A percentile compares a stretch with the other conserved stretches of the same genome.
These are phyloP conservation scores for Globisporangium polare DNA, from an alignment of 352 stramenopile species.

Conservation along the genomic window DNA sequence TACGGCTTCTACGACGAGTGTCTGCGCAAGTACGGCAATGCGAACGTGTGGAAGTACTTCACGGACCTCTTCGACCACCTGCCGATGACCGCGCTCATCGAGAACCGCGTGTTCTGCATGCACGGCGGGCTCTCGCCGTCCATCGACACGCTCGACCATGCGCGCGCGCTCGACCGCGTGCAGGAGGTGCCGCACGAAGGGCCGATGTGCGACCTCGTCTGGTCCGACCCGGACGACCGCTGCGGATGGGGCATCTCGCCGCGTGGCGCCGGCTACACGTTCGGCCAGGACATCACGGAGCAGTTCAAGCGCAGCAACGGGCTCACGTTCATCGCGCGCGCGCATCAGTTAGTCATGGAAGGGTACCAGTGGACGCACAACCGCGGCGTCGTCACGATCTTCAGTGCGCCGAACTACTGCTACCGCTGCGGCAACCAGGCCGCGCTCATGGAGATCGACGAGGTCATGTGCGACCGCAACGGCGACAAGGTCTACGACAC, in stretches of 20 bases:
- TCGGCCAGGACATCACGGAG: slow-evolving; percentile 85
- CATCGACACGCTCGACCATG: slow-evolving; percentile 87
- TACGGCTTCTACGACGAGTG: slow-evolving; percentile 76
- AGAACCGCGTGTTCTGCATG: slow-evolving; percentile 89
- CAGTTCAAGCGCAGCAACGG: slow-evolving; percentile 90
- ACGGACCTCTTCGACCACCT: slow-evolving; percentile 88
- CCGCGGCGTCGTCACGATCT: slow-evolving; percentile 90
- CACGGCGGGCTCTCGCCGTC: slow-evolving; percentile 86
- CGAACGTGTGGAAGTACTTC: slow-evolving; percentile 91
- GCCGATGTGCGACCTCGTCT: slow-evolving; percentile 87
- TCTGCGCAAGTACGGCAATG: slow-evolving; percentile 73
- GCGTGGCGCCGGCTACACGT: slow-evolving; percentile 83
- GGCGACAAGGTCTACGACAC: slow-evolving; percentile 90
- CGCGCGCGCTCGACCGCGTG: slow-evolving; percentile 75
- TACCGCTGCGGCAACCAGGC: slow-evolving; percentile 96
- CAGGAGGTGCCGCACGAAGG: slow-evolving; percentile 87
- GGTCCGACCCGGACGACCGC: slow-evolving; percentile 86
- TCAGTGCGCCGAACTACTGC: slow-evolving; percentile 93
- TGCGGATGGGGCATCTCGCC: slow-evolving; percentile 86
- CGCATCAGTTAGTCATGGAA: slow-evolving; percentile 93
- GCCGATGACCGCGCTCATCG: slow-evolving; percentile 85
- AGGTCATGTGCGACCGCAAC: slow-evolving; percentile 84
- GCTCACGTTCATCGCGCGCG: slow-evolving; percentile 82
- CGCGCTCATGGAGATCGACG: slow-evolving; percentile 94
- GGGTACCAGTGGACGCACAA: slow-evolving; percentile 93